Conservation (phyloP, 169 alveolate species). For the Cystoisospora suis region DNA sequence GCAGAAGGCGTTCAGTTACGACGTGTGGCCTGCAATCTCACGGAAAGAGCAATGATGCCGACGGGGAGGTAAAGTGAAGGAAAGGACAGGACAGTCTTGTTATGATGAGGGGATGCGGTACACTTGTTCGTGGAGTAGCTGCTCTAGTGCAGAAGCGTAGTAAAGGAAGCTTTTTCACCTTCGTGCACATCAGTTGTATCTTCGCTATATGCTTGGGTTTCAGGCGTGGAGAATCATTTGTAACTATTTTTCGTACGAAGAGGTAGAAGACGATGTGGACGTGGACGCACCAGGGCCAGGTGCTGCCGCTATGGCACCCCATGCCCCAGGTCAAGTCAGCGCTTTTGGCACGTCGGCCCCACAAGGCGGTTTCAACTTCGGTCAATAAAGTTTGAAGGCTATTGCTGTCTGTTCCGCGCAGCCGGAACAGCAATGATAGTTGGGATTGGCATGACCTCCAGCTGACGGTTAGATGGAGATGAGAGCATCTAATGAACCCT, state of each 20-base stretch:
- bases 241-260: conserved; percentile 39
- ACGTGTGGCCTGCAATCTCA: no score
- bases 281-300: conserved; percentile 24
- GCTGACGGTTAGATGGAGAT: neutral
- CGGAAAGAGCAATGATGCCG: no score
- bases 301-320: conserved; percentile 15
- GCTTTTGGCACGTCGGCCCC: conserved; percentile 57
- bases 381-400: neutral
- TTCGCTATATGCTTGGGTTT: neutral
- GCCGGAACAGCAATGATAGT: no score
- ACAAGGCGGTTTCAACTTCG: conserved; percentile 43
- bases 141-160: no score
- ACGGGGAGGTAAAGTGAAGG: no score
- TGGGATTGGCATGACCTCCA: no score
- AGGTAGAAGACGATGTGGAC: conserved; percentile 26
- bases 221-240: conserved; percentile 37
- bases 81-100: no score
- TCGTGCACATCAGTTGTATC: neutral
- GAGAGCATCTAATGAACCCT: no score
- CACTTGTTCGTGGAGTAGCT: no score
- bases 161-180: no score
- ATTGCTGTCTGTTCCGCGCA: neutral
- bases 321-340: neutral
- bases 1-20: no score
- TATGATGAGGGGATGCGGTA: no score